Evolutionary conservation across 495 filamentous ascomycete genomes (phyloP), one percentile per base, ranked within the genome.

Genomic region (Durotheca rogersii): DNA sequence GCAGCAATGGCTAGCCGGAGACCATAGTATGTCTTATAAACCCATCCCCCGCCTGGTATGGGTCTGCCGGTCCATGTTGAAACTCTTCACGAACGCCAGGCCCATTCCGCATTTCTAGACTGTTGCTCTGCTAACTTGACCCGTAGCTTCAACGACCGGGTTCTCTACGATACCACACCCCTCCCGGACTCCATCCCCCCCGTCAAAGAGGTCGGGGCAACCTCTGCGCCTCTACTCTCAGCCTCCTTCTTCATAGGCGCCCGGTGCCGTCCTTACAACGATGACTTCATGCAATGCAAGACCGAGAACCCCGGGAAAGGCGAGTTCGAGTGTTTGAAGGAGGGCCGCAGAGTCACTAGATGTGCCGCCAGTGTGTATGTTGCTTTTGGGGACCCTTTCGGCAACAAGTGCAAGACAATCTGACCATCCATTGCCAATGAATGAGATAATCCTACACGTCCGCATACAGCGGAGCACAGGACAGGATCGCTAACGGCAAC

Each of bases 241-340:
- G 94, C 93, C 12, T 81, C 89, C n/a, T 99, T 84, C 79, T 97
- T 96, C 67, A 99, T 99, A 68, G 93, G 93, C 37, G 90, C 89
- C 51, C 83, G 91, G 60, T 99, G 93, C 82, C 84, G 81, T 64
- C 77, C 87, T 37, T 99, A 89, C 76, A 98, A 96, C 72, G 93
- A 99, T 75, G 93, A 99, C 73, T 99, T 83, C 72, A 97, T 99
- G 90, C 83, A 93, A 73, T 99, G 93, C 83, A 99, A 97, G 84
- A 86, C 80, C 40, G 88, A 95, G 76, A 80, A 76, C 61, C 79
- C 88, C 36, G 94, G 93, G 43, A 81, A 76, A 71, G 94, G 92
- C 52, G 94, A 97, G 76, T 69, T 94, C 38, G 90, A 96, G 45
- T 99, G 93, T 71, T 71, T 99, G 78, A 88, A 86, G 79, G 93